Evolutionary conservation across 2,329 filamentous ascomycete species (phyloP), one percentile per base, ranked within the genome.

Genomic region (Exserohilum turcica): DNA sequence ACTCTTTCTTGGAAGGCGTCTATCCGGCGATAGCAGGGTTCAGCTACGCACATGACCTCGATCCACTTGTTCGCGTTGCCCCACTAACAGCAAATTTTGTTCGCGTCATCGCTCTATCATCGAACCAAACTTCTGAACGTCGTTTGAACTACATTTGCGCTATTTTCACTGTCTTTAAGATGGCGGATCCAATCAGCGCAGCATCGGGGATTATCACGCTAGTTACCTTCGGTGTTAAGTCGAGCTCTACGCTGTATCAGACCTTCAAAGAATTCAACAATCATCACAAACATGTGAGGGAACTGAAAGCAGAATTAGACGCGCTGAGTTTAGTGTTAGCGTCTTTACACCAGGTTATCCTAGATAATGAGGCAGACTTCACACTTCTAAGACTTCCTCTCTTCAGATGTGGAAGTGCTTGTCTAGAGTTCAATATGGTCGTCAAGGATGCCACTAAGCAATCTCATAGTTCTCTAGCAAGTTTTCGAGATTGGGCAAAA

Each of bases 391-490:
- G 15, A 4, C 32, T 33, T 33, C 32, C 32, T n/a, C 13, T 33
- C 3, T n/a, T 33, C 1, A 13, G 32, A 5, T 33, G n/a, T 16
- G 32, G 32, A 13, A 5, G 13, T 5, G 13, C 13, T n/a, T 33
- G n/a, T 33, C 6, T n/a, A 33, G 32, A 33, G 1, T 33, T 33
- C n/a, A n/a, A n/a, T 6, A n/a, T 6, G n/a, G 32, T 33, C 7
- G 5, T 33, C 1, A n/a, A 5, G 3, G 13, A 33, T n/a, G 3
- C 12, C 5, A 33, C 32, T n/a, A 33, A 33, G 13, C 32, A 33
- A 38, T 58, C 52, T 32, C 43, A 55, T 12, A 29, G 36, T 28
- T 62, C 57, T 53, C 65, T 71, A 47, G 67, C 29, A 24, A 33
- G 21, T 7, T 24, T 24, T 7, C 21, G 21, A 24, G 21, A 24